Base-by-base conservation (phyloP, 192 early-diverging fungal species). In the Chytriomyces sp. region DNA sequence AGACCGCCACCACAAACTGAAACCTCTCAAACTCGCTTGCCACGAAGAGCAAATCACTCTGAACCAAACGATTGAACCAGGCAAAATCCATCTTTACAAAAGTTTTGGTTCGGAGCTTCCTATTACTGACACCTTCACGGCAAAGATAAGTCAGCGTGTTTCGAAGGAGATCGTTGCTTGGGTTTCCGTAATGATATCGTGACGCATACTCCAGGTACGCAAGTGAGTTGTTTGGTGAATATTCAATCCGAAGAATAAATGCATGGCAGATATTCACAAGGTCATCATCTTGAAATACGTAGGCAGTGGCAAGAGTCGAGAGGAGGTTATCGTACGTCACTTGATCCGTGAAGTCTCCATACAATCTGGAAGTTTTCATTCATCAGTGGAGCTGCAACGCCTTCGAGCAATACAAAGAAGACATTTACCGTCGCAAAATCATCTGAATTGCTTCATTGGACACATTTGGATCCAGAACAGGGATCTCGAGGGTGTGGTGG, bases 11-110 rank as follows among this genome's bases (percentile, higher is more conserved):
- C 7, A 75, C 46, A 53, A 75, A 75, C 8, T 24, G 23, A 24
- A 64, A 75, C 26, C 73, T 9, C 35, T 75, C 60, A 18, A 45
- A 49, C 35, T 75, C 73, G 9, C 44, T 46, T 24, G n/a, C 62
- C 1, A 75, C 73, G 66, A 66, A 75, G 47, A 75, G 66, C 6
- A 46, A 44, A 75, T 75, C 73, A 50, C 60, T 53, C 48, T 75
- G 73, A 6, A 75, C 73, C 24, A 75, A 65, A 7, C 64, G 28
- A 18, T 11, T 26, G 45, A 75, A 75, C 73, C 73, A 75, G 5
- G 23, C 47, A 53, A 75, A 75, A 18, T 75, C 73, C 63, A 75
- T 75, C 45, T 75, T 64, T 18, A 45, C 43, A 65, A 75, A 75
- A 28, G 73, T 75, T n/a, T 50, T 50, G 9, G 16, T 18, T 8